These are phyloP conservation scores for Clarireedia homoeocarpa DNA, from an alignment of 2,329 filamentous ascomycete species.

Conservation along the genomic window DNA sequence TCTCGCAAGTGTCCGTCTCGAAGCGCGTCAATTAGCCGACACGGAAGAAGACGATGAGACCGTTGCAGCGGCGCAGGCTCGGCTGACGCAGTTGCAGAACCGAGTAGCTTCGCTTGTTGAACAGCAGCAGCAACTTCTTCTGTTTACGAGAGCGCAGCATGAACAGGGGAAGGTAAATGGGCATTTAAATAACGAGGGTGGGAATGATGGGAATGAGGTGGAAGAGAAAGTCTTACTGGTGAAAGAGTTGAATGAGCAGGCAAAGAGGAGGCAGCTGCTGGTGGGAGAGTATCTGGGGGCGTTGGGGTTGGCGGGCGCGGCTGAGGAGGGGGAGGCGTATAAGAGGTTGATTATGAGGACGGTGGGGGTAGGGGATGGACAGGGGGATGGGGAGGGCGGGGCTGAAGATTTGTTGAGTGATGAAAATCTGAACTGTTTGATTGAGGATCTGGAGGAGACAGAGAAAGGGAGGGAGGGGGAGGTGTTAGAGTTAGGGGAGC, in stretches of 20 bases:
- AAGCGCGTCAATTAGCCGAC: conserved; percentile 45
- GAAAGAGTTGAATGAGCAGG: conserved; percentile 48
- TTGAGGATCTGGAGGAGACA: conserved; percentile 23
- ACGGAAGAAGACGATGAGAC: conserved; percentile 17
- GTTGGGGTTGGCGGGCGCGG: conserved; percentile 59
- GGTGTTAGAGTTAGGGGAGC: not conserved
- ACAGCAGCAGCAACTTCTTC: conserved; percentile 41
- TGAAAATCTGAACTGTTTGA: conserved; percentile 22
- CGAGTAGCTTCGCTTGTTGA: conserved; percentile 26
- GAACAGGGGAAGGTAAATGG: conserved; percentile 36
- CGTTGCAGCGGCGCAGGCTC: conserved; percentile 14
- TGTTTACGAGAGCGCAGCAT: conserved; percentile 32
- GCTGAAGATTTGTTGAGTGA: conserved; percentile 26
- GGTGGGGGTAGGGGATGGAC: conserved; percentile 39
- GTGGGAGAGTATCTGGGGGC: conserved; percentile 63
- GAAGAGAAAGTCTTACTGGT: conserved; percentile 52
- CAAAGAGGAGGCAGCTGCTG: conserved; percentile 40
- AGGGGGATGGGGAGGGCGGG: not conserved
- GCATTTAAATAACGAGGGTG: not conserved
- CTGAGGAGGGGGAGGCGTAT: conserved; percentile 68
- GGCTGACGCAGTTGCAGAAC: conserved; percentile 19
- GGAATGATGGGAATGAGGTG: conserved; percentile 35
- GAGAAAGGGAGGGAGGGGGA: conserved; percentile 9
- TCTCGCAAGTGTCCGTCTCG: conserved; percentile 50
- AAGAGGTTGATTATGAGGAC: conserved; percentile 31